Base-by-base conservation (phyloP, 2,329 filamentous ascomycete genomes). In the Beauveria caledonica region DNA sequence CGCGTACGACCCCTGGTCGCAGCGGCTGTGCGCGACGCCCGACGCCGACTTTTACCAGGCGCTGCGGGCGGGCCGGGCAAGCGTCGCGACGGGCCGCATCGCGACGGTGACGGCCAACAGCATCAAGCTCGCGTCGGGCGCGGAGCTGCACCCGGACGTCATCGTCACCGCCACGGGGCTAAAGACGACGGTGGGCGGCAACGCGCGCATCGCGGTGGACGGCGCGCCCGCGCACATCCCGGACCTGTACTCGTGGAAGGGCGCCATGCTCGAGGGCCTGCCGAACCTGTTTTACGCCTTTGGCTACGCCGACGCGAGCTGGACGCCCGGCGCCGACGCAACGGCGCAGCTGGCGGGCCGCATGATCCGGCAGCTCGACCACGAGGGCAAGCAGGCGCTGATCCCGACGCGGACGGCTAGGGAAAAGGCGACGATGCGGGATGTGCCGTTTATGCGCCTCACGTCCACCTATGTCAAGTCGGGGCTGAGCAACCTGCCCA, bases 151-250 rank as follows among this genome's bases (percentile, higher is more conserved):
- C 11, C 79, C 85, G 0, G 86, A 88, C 65, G 77, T 84, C 61
- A 86, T 89, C 64, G 74, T 88, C 60, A 86, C 85, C 0, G 86
- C 86, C 0, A 88, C 86, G 0, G 86, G 86, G 0, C 75, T 87
- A 1, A 78, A 78, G 56, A 69, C 88, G 48, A 69, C 75, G 9
- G 73, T 88, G 42, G 80, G 78, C 1, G 84, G 84, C 29, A 75
- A 76, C 21, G 78, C 82, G 29, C 67, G 73, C 2, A 65, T 87
- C 15, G 66, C 67, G 1, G 72, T 87, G 7, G 82, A 88, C 63
- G 79, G 78, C 7, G 63, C 72, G 19, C 67, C 70, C 0, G 64
- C 84, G 50, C 66, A 78, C 15, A 65, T 79, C 23, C 64, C 73
- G 0, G 71, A 76, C 2, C 78, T 78, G 53, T 81, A 78, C 66